Percentiles rank a stretch among this genome's conserved stretches.
phyloP scores from a whole-genome alignment of 2,329 filamentous ascomycete genomes.

The Nannizzia gypsea region DNA sequence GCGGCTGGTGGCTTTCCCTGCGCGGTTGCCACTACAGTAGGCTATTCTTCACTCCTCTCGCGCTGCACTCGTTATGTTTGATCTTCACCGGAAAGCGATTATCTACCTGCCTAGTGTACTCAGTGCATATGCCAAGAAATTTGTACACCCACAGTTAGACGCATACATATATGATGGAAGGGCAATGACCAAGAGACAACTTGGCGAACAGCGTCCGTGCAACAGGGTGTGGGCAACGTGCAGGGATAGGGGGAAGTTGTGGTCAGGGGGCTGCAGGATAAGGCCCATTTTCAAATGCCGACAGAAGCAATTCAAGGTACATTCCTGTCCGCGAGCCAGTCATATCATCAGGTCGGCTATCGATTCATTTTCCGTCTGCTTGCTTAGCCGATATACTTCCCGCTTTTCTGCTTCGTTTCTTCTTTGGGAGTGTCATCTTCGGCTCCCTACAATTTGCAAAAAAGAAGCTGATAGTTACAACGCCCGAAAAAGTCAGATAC shows the following conservation, averaged over 20 bases:
- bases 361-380: not conserved
- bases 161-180: not conserved
- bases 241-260: not conserved
- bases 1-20: not conserved
- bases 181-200: not conserved
- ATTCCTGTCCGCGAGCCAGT: not conserved
- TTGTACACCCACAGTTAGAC: not conserved
- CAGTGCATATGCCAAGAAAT: not conserved
- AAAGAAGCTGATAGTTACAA: not conserved
- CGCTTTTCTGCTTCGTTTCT: not conserved
- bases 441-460: not conserved
- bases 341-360: not conserved
- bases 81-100: not conserved
- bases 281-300: slow-evolving; percentile 2
- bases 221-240: not conserved
- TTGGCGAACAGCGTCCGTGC: slow-evolving; percentile 3
- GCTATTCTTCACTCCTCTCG: not conserved
- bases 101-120: no score
- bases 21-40: not conserved
- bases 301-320: not conserved
- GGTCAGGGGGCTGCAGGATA: slow-evolving; percentile 3
- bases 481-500: not conserved
- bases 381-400: not conserved
- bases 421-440: not conserved
- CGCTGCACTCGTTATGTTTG: not conserved